phyloP scores from a whole-genome alignment of 176 grass and related monocot genomes.

The Cenchrus purpureus region DNA sequence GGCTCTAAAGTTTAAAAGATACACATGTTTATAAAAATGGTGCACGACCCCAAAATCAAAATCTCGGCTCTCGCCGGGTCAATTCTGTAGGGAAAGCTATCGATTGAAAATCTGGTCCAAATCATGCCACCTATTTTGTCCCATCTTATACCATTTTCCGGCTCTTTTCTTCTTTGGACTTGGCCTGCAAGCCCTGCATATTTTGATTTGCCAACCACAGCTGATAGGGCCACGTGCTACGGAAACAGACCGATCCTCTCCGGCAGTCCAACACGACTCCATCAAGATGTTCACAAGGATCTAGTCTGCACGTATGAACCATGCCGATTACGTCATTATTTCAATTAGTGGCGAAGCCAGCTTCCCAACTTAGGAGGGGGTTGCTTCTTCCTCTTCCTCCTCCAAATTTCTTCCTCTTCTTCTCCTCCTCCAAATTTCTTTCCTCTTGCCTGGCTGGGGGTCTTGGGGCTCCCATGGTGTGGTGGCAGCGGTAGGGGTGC shows the following conservation, averaged over 20 bases:
- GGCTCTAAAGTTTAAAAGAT: too few relatives aligned
- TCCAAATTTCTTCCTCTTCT: too few relatives aligned
- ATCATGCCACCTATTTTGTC: constrained; percentile 1
- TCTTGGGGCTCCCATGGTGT: too few relatives aligned
- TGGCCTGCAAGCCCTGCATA: neutral
- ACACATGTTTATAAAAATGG: too few relatives aligned
- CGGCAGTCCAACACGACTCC: neutral
- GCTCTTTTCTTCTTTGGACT: neutral
- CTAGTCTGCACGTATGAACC: neutral
- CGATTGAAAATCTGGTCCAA: constrained; percentile 19
- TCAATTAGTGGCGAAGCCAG: neutral
- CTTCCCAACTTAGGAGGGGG: too few relatives aligned
- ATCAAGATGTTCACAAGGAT: neutral
- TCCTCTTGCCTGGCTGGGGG: too few relatives aligned
- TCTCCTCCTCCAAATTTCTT: too few relatives aligned
- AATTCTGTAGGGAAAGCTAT: constrained; percentile 41
- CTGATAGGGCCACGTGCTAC: constrained; percentile 5
- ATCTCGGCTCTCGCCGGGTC: constrained; percentile 14
- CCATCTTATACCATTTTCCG: neutral
- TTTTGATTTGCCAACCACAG: neutral
- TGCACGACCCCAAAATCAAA: too few relatives aligned
- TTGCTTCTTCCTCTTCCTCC: too few relatives aligned
- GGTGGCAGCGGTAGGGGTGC: too few relatives aligned
- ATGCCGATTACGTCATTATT: neutral
- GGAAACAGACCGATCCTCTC: neutral